Conservation (phyloP, 805 yeast genomes). For the Phaffomyces thermotolerans region DNA sequence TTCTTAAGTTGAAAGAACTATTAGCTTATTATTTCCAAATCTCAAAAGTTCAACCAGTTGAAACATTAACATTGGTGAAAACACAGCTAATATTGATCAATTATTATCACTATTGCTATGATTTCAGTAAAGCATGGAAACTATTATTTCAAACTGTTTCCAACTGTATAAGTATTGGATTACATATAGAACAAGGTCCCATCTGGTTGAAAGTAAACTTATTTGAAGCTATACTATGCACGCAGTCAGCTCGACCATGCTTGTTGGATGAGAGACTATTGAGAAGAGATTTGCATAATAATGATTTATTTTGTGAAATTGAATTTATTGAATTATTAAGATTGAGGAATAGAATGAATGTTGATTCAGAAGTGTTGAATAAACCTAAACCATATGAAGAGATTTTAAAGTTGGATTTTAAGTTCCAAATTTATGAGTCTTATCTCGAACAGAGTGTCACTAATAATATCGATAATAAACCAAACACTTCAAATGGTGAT, state of each 20-base stretch:
- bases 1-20: neutral
- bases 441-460: constrained; percentile 2
- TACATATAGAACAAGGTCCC: constrained; percentile 15
- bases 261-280: constrained; percentile 8
- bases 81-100: constrained; percentile 15
- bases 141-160: constrained; percentile 17
- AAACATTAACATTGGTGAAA: constrained; percentile 12
- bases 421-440: constrained; percentile 10
- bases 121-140: constrained; percentile 19
- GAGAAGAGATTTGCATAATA: constrained; percentile 1
- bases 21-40: constrained; percentile 14
- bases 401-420: constrained; percentile 8
- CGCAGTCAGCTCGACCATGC: constrained; percentile 16
- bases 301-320: constrained; percentile 13
- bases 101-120: constrained; percentile 14
- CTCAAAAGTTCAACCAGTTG: constrained; percentile 13
- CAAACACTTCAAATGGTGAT: too few relatives aligned
- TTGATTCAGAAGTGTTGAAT: constrained; percentile 8
- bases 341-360: constrained; percentile 11
- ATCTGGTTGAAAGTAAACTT: constrained; percentile 18
- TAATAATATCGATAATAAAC: too few relatives aligned
- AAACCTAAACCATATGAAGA: constrained; percentile 5
- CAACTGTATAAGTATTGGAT: constrained; percentile 15
- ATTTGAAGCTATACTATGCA: constrained; percentile 15
- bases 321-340: constrained; percentile 14